phyloP scores from a whole-genome alignment of 2,329 filamentous ascomycete species.

The Fusarium sp. region DNA sequence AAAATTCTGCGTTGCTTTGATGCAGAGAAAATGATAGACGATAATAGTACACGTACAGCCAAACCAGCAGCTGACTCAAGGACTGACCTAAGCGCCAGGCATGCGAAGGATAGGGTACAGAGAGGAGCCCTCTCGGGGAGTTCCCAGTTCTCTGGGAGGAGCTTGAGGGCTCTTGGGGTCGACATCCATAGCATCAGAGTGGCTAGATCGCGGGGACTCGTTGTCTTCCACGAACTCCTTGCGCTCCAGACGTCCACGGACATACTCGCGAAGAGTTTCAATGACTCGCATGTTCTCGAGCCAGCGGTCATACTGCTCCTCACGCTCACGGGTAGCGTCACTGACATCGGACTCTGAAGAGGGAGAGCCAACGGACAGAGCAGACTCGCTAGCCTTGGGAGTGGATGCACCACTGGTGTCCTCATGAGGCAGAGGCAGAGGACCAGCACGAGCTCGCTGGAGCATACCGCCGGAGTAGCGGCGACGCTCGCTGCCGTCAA shows the following conservation, averaged over 20 bases:
- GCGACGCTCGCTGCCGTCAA: conserved; percentile 69
- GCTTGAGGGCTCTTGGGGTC: conserved; percentile 47
- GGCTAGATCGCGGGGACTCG: conserved; percentile 20
- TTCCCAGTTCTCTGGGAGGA: conserved; percentile 37
- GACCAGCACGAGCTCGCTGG: conserved; percentile 63
- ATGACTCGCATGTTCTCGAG: conserved; percentile 73
- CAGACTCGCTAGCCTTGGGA: conserved; percentile 55
- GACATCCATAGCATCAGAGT: conserved; percentile 50
- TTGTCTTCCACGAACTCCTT: conserved; percentile 59
- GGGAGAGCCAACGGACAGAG: conserved; percentile 61
- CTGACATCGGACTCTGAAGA: conserved; percentile 63
- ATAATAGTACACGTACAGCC: conserved; percentile 38
- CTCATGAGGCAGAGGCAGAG: conserved; percentile 51
- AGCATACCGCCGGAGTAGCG: conserved; percentile 74
- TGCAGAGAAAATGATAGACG: conserved; percentile 4
- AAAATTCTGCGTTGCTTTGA: neutral
- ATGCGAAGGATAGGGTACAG: conserved; percentile 55
- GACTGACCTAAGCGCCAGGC: conserved; percentile 45
- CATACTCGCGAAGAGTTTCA: conserved; percentile 67
- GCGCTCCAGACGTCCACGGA: conserved; percentile 65
- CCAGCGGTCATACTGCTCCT: conserved; percentile 72
- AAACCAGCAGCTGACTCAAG: conserved; percentile 16
- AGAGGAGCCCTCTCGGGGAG: conserved; percentile 46
- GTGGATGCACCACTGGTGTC: conserved; percentile 53
- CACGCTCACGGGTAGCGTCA: conserved; percentile 63